Evolutionary conservation across 2,329 filamentous ascomycete genomes (phyloP), one percentile per base, ranked within the genome.

Genomic region (Sporothrix variecibatus): DNA sequence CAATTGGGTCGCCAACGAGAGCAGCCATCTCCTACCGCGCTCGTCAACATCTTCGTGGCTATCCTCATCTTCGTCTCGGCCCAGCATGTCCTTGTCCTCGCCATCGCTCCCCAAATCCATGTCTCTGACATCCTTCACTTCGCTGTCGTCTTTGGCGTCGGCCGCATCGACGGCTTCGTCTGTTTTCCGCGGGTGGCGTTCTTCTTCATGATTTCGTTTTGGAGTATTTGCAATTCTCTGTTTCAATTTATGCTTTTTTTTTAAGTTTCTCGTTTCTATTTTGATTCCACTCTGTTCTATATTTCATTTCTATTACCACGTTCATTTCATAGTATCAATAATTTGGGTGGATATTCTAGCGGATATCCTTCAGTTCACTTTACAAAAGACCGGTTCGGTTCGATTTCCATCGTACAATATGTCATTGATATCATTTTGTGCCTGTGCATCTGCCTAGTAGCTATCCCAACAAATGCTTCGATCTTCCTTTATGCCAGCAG

Each of bases 401-500:
- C n/a, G n/a, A n/a, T n/a, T n/a, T n/a, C n/a, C n/a, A n/a, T n/a
- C 49, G 49, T 23, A n/a, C 17, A 9, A n/a, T 23, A 31, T 49
- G 38, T 28, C n/a, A 28, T 49, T 43, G 7, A 81, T 82, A 20
- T 28, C 53, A 28, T 43, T 60, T 28, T 34, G 8, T 53, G 20
- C 12, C 43, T 7, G 23, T 26, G 11, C n/a, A 9, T 23, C 20
- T 53, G 7, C 23, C n/a, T 53, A 53, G 7, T 3, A 23, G 20
- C n/a, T 23, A 20, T 53, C 49, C 49, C 49, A 51, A 23, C 20
- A 53, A 28, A 15, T 4, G 11, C 23, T 2, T 12, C 58, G 28
- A 5, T 3, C n/a, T 26, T 6, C 15, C 6, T 20, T 62, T 34
- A 78, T 7, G 70, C 73, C 23, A 75, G 56, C 73, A 98, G 85